These are phyloP conservation scores for Globisporangium alternatum DNA, from an alignment of 352 stramenopile species.

Conservation along the genomic window DNA sequence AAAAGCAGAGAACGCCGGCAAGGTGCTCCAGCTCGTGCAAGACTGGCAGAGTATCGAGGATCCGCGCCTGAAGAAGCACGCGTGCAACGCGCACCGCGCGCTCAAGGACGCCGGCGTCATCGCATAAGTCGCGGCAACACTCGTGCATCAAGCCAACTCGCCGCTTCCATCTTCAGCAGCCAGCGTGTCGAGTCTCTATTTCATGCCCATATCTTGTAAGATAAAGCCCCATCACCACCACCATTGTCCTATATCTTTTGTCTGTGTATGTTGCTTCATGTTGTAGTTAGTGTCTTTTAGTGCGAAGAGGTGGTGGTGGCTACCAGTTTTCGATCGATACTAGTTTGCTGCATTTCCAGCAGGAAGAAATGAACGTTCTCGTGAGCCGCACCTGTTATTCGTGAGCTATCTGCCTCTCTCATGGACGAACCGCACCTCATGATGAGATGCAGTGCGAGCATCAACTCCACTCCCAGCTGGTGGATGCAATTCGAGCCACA, in stretches of 20 bases:
- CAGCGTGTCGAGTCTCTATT: constrained; percentile 17
- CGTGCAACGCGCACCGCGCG: constrained; percentile 72
- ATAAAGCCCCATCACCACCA: constrained; percentile 23
- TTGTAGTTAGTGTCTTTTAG: constrained; percentile 11
- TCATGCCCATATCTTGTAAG: constrained; percentile 35
- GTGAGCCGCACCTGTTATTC: not conserved
- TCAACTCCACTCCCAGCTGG: constrained; percentile 4
- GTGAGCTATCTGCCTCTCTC: constrained; percentile 1
- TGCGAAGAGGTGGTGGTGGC: not conserved
- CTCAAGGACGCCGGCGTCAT: constrained; percentile 77
- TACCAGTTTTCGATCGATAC: too few species aligned
- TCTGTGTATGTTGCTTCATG: constrained; percentile 12
- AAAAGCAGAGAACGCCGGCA: constrained; percentile 51
- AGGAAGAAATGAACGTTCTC: constrained; percentile 6
- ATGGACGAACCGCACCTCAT: too few species aligned
- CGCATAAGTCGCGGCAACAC: constrained; percentile 33
- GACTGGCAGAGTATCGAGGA: constrained; percentile 83
- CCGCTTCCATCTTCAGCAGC: not conserved
- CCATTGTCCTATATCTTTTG: constrained; percentile 18
- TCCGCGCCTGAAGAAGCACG: constrained; percentile 83
- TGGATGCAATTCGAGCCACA: constrained; percentile 5
- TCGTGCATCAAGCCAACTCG: constrained; percentile 6
- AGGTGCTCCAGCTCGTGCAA: constrained; percentile 66
- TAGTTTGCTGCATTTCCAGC: constrained; percentile 2
- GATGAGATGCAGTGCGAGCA: not conserved